Base-by-base conservation (phyloP, 345 rosid species). In the Populus deltoides region DNA sequence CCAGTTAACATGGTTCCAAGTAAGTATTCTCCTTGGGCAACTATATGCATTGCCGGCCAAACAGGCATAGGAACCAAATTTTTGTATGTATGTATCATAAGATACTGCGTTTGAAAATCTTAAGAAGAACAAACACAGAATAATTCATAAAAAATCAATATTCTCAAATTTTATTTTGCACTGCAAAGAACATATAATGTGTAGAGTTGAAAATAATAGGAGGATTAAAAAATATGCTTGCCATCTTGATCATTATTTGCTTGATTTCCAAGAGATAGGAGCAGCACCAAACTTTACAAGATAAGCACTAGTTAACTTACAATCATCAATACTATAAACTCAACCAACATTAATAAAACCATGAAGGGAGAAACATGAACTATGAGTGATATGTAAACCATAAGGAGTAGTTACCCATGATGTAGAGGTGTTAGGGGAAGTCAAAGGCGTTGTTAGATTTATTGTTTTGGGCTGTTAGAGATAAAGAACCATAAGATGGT, bases 1-100 rank as follows among this genome's bases (percentile, higher is more conserved):
- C 92, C 98, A 1, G 86, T 93, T 85, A 87, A 91, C 87, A 93
- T 96, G 97, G 90, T 86, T 71, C 99, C 99, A 0, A 86, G 99
- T 96, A 91, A 88, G 87, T 86, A 59, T 71, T 75, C 66, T 72
- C 45, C 4, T 7, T 65, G 25, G 55, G 53, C 31, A 65, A 57
- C 63, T 57, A n/a, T 1, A 57, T 57, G 63, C 27, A 57, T 57
- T 29, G 63, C 27, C 27, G 29, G 63, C 13, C 63, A n/a, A 24
- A n/a, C 15, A 57, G 0, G 63, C 63, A 57, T 9, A 57, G 24
- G 63, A 57, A 57, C 4, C 63, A 57, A n/a, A 57, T n/a, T 25
- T 22, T 4, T 57, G 63, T n/a, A n/a, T 57, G 63, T 57, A 33
- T 33, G 36, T 33, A 57, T 57, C 63, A 57, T n/a, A n/a, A n/a